Base-by-base conservation (phyloP, 371 early-diverging fungal genomes). In the Mucor sp. region DNA sequence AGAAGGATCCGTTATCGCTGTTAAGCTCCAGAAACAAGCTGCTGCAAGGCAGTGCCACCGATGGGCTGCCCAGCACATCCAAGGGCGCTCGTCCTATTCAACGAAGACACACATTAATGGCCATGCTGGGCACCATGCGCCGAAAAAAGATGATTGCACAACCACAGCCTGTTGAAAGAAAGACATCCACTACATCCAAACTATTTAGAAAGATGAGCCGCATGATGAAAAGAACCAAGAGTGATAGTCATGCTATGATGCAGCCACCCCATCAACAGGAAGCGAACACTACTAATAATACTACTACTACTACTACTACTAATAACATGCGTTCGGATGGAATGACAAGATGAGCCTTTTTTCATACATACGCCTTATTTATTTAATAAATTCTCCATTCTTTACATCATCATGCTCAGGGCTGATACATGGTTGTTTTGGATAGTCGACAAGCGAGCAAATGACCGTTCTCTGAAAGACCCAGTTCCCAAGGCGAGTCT, bases 171-270 rank as follows among this genome's bases (percentile, higher is more conserved):
- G 19, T 58, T 4, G 48, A 48, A 35, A 28, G 35, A 35, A 64
- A 58, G 21, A n/a, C 35, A 11, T 43, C 60, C 32, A 23, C 56
- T n/a, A 56, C 41, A 5, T 44, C 14, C 12, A 57, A 44, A 44
- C n/a, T 69, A 9, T 50, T 65, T 25, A 65, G 63, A 70, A 70
- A 48, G 15, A 58, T 65, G 43, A 70, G 62, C 39, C 41, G 58
- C 6, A 62, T 70, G 27, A 56, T 69, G 30, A 50, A 56, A 56
- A 65, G 69, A 39, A 43, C 69, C 35, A 69, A 69, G 28, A 69
- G 69, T 27, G 59, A 68, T 50, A 41, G 33, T 32, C 33, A 47
- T 33, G 27, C 41, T 39, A 23, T 39, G 32, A 15, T 56, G n/a
- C 28, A 56, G n/a, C 57, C 11, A 21, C 50, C 50, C 19, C 21